These are phyloP conservation scores for Cymbopogon flexuosus DNA, from an alignment of 202 grass and related monocot genomes.

Conservation along the genomic window DNA sequence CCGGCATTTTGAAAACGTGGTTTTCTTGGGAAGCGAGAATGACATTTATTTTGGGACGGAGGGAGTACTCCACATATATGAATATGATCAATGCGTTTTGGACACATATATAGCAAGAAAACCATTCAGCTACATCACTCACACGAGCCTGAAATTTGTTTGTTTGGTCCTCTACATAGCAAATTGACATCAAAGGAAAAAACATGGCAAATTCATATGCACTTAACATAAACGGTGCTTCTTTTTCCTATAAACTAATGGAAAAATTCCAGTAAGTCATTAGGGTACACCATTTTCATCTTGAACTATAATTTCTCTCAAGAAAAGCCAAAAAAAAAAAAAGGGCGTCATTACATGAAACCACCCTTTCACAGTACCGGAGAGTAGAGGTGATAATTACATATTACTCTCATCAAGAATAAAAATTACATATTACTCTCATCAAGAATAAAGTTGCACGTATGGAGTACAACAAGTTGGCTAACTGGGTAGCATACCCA, in stretches of 20 bases:
- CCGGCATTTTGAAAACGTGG: too few relatives aligned
- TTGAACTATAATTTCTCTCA: not conserved
- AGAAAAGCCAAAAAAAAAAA: not conserved
- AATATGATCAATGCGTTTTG: too few relatives aligned
- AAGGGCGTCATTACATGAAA: not conserved
- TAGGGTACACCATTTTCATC: not conserved
- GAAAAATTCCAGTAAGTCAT: not conserved
- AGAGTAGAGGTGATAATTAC: slow-evolving; percentile 16
- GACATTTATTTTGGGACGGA: too few relatives aligned
- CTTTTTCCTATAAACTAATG: not conserved
- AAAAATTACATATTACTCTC: slow-evolving; percentile 15
- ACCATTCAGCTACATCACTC: not conserved
- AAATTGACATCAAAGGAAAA: not conserved
- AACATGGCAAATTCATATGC: not conserved
- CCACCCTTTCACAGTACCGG: not conserved
- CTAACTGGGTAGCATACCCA: not conserved
- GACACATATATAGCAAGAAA: not conserved
- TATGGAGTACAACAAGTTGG: not conserved
- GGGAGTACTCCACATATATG: too few relatives aligned
- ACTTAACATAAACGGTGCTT: not conserved
- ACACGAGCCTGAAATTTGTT: not conserved
- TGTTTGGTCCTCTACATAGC: not conserved
- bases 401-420: not conserved
- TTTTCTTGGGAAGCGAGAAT: too few relatives aligned
- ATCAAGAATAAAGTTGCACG: slow-evolving; percentile 8